Conservation (phyloP, 164 flowering plant species). For the Platanus orientalis region DNA sequence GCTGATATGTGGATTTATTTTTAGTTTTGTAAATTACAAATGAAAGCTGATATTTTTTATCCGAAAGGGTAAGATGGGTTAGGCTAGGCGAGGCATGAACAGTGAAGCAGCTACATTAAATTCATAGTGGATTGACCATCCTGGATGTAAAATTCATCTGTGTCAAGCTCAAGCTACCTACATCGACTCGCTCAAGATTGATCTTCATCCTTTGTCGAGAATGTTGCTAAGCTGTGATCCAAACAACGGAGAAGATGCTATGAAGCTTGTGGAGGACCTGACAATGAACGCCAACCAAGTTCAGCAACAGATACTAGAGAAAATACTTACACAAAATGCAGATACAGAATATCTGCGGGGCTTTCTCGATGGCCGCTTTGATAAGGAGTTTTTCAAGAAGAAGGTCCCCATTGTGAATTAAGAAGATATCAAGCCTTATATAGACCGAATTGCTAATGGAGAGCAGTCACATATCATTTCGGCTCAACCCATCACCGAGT, state of each 20-base stretch:
- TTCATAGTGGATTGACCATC: too few relatives aligned
- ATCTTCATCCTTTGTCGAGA: constrained; percentile 4
- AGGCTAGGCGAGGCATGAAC: too few relatives aligned
- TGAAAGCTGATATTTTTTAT: too few relatives aligned
- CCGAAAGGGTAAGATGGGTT: too few relatives aligned
- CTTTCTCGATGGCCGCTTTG: constrained; percentile 31
- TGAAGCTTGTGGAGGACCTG: constrained; percentile 46
- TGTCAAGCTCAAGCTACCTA: too few relatives aligned
- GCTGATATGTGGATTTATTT: too few relatives aligned
- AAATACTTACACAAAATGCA: constrained; percentile 42
- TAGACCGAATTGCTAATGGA: constrained; percentile 59
- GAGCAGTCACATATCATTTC: constrained; percentile 51
- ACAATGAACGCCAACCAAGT: constrained; percentile 37
- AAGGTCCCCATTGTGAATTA: constrained; percentile 56
- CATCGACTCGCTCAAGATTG: too few relatives aligned
- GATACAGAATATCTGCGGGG: constrained; percentile 40
- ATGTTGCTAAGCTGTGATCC: constrained; percentile 47
- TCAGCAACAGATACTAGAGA: constrained; percentile 38
- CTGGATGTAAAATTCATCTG: too few relatives aligned
- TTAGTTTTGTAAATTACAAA: too few relatives aligned
- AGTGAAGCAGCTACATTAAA: too few relatives aligned
- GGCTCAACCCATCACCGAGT: constrained; percentile 47
- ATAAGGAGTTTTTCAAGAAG: constrained; percentile 35
- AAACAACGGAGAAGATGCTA: constrained; percentile 36
- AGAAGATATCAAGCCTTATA: constrained; percentile 54